These are phyloP conservation scores for Amanita muscaria DNA, from an alignment of 768 basidiomycete genomes.

Conservation along the genomic window DNA sequence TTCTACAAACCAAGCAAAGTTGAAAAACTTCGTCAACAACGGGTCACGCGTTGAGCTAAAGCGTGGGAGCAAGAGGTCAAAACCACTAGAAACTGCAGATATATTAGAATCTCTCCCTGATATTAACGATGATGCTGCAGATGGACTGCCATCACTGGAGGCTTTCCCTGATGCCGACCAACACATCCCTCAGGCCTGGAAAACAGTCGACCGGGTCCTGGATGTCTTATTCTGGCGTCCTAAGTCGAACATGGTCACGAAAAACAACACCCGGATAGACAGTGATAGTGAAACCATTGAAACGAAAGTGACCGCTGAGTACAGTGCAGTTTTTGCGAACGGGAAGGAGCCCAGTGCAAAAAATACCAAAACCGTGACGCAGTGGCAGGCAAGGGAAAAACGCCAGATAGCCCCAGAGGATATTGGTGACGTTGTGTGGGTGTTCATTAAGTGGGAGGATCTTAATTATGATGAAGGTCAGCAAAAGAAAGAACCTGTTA, in stretches of 20 bases:
- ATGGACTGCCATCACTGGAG: conserved; percentile 20
- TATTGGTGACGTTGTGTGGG: conserved; percentile 62
- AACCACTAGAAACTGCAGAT: conserved; percentile 23
- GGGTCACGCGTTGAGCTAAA: conserved; percentile 54
- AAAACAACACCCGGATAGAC: conserved; percentile 14
- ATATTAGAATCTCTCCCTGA: conserved; percentile 33
- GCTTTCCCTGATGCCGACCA: conserved; percentile 62
- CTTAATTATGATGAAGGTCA: conserved; percentile 87
- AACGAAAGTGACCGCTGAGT: conserved; percentile 20
- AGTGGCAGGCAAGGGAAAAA: conserved; percentile 45
- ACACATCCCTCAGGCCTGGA: conserved; percentile 74
- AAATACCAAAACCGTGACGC: conserved; percentile 49
- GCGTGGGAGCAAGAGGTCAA: conserved; percentile 45
- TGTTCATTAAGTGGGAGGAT: conserved; percentile 89
- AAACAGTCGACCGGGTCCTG: conserved; percentile 85
- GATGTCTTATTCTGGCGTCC: conserved; percentile 66
- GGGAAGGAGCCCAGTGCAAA: conserved; percentile 57
- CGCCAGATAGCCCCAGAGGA: conserved; percentile 37
- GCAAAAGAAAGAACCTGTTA: conserved; percentile 14
- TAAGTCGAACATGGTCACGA: conserved; percentile 12
- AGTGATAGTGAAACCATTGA: conserved; percentile 19
- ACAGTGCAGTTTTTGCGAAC: conserved; percentile 35
- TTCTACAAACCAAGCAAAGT: conserved; percentile 50
- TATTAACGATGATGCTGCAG: conserved; percentile 24
- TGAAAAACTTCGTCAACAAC: conserved; percentile 67